Conservation (phyloP, 2,329 filamentous ascomycete species). For the Rhinocladiella similis region DNA sequence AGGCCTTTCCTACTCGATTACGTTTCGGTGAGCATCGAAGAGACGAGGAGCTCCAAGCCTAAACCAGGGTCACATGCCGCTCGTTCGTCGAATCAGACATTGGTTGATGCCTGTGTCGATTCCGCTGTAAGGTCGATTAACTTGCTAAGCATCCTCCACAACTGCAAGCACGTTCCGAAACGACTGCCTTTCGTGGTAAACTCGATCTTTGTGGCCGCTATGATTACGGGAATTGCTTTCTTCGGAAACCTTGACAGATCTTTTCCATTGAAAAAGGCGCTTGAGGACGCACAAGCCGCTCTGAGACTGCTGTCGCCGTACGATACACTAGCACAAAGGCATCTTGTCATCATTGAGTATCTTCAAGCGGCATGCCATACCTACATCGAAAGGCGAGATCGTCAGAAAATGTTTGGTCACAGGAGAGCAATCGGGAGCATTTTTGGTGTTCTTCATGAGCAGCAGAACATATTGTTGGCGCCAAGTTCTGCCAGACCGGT, state of each 20-base stretch:
- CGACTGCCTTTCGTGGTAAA: constrained; percentile 49
- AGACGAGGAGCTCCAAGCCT: neutral
- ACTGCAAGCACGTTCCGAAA: constrained; percentile 39
- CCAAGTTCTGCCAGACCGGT: neutral
- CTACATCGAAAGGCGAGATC: neutral
- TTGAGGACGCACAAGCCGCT: constrained; percentile 34
- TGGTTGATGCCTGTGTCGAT: constrained; percentile 42
- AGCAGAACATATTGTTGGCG: neutral
- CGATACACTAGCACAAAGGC: constrained; percentile 22
- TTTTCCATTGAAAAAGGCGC: constrained; percentile 36
- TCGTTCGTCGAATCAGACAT: neutral
- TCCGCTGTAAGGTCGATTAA: constrained; percentile 41
- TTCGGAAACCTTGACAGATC: constrained; percentile 48
- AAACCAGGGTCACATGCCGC: neutral
- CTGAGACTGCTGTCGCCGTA: constrained; percentile 37
- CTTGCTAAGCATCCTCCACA: constrained; percentile 39
- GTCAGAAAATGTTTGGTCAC: neutral
- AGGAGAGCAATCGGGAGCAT: neutral
- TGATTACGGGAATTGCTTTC: constrained; percentile 47
- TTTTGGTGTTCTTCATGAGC: constrained; percentile 4
- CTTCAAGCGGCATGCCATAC: constrained; percentile 1
- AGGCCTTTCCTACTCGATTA: constrained; percentile 40
- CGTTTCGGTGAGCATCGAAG: constrained; percentile 8
- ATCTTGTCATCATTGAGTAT: constrained; percentile 5
- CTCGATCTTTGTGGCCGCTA: constrained; percentile 46